Evolutionary conservation across 768 basidiomycete species (phyloP).

Genomic region (Rubroboletus pulcherrimus): DNA sequence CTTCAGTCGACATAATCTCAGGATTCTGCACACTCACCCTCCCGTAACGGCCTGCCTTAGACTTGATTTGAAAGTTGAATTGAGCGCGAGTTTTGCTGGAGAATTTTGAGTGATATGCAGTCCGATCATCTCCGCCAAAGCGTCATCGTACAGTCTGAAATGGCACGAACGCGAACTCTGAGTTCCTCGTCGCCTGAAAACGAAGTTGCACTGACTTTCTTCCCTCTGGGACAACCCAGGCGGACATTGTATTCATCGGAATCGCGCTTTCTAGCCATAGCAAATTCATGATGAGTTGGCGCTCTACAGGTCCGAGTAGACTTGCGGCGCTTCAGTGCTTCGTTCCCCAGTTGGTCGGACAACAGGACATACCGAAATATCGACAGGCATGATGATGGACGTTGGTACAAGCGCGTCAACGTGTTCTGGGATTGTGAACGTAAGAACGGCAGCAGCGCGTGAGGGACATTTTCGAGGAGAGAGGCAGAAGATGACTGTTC

Average conservation of each 20-base stretch:
- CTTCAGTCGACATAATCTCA: conserved; percentile 6
- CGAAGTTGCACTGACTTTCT: conserved; percentile 50
- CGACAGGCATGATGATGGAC: conserved; percentile 84
- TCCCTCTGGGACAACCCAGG: conserved; percentile 73
- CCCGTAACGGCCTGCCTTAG: conserved; percentile 84
- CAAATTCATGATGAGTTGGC: conserved; percentile 83
- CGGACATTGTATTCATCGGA: conserved; percentile 59
- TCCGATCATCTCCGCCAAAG: conserved; percentile 57
- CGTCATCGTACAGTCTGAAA: conserved; percentile 65
- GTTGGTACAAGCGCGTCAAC: conserved; percentile 74
- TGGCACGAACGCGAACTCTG: background rate
- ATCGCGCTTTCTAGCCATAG: conserved; percentile 84
- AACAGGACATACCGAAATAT: conserved; percentile 68
- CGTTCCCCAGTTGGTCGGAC: background rate
- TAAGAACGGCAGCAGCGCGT: conserved; percentile 73
- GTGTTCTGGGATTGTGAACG: conserved; percentile 77
- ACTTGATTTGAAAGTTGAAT: conserved; percentile 71
- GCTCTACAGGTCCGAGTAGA: conserved; percentile 70
- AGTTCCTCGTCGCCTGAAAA: background rate
- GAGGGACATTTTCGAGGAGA: conserved; percentile 38
- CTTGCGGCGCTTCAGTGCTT: conserved; percentile 35
- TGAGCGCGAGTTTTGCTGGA: conserved; percentile 61
- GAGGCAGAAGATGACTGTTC: conserved; percentile 10
- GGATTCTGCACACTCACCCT: conserved; percentile 52
- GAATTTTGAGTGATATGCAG: conserved; percentile 68